Evolutionary conservation across 73 alveolate genomes (phyloP).

Genomic region (Tetrahymena borealis): DNA sequence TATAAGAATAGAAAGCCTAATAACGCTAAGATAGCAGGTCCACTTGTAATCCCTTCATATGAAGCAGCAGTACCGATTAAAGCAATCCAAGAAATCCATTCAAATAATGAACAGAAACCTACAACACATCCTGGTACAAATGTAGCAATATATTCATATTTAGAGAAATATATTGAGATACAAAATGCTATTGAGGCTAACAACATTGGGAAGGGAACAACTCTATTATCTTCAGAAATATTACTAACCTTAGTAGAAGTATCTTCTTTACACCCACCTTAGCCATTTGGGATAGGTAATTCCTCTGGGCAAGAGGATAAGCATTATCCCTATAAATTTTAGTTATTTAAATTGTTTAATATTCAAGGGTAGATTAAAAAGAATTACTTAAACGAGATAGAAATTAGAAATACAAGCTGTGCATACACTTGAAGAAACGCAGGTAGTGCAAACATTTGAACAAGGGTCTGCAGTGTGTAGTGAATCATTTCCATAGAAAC

Average conservation of each 20-base stretch:
- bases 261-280: not conserved
- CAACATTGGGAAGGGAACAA: not conserved
- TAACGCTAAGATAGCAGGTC: not conserved
- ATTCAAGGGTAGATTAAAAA: no score
- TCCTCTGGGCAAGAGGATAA: not conserved
- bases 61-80: not conserved
- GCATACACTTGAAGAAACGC: not conserved
- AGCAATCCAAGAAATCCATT: not conserved
- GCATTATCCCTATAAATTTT: not conserved
- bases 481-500: not conserved
- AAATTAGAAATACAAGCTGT: not conserved
- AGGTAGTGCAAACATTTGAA: not conserved
- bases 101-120: not conserved
- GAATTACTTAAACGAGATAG: not conserved
- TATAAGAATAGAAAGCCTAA: not conserved
- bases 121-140: not conserved
- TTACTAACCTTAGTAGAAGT: not conserved
- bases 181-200: not conserved
- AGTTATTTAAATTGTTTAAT: not conserved
- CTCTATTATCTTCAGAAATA: not conserved
- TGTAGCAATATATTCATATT: not conserved
- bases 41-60: not conserved
- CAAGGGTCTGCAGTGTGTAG: not conserved
- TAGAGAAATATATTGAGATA: not conserved
- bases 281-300: not conserved